Evolutionary conservation across 495 filamentous ascomycete species (phyloP).

Genomic region (Aspergillus mulundensis): DNA sequence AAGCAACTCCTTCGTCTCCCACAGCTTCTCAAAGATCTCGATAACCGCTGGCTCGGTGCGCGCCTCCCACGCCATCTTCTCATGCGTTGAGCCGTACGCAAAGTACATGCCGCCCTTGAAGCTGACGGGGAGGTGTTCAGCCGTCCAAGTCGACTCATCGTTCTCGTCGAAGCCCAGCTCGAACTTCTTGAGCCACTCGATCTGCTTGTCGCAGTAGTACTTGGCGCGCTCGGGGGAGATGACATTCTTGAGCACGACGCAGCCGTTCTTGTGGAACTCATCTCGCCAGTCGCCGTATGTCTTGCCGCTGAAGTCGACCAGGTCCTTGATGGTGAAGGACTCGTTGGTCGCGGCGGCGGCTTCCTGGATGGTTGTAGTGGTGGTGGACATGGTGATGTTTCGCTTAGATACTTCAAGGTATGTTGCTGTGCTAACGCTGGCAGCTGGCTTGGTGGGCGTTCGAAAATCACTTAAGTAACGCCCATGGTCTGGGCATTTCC

Average conservation of each 20-base stretch:
- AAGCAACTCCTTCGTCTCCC: slow-evolving; percentile 39
- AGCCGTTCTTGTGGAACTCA: slow-evolving; percentile 36
- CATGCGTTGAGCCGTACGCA: slow-evolving; percentile 24
- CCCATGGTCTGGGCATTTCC: no score
- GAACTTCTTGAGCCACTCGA: slow-evolving; percentile 39
- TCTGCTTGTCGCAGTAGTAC: slow-evolving; percentile 31
- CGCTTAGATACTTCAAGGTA: no score
- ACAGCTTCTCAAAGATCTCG: slow-evolving; percentile 36
- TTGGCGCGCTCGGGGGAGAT: slow-evolving; percentile 25
- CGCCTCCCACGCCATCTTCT: slow-evolving; percentile 33
- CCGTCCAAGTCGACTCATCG: slow-evolving; percentile 35
- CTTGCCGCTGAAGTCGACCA: slow-evolving; percentile 3
- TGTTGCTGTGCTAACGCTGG: not conserved
- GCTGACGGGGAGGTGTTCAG: slow-evolving; percentile 34
- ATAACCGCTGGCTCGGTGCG: slow-evolving; percentile 38
- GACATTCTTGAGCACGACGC: slow-evolving; percentile 31
- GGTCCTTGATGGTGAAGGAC: slow-evolving; percentile 16
- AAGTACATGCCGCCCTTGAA: slow-evolving; percentile 37
- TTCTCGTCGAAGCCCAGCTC: slow-evolving; percentile 35
- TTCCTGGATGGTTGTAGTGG: slow-evolving; percentile 13
- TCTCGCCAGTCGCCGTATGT: slow-evolving; percentile 37
- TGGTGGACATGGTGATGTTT: not conserved
- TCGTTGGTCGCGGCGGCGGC: slow-evolving; percentile 11
- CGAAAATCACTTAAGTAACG: slow-evolving; percentile 16
- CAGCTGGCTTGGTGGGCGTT: not conserved